Base-by-base conservation (phyloP, 2,329 filamentous ascomycete genomes). In the Pseudocercospora fuligena region DNA sequence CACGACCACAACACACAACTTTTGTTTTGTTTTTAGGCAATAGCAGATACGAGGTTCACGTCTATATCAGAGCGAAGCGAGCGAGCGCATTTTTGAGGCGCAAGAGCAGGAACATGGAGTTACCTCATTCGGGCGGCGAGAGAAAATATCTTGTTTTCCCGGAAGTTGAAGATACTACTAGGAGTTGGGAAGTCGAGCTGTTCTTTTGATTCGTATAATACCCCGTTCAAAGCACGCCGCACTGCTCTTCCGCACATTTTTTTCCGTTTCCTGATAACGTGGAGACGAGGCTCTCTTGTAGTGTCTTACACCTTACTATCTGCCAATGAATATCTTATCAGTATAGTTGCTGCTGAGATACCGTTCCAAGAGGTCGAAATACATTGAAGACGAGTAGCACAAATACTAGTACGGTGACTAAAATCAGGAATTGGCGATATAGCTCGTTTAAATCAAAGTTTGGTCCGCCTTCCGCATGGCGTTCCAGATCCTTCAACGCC, bases 401-500 rank as follows among this genome's bases (percentile, higher is more conserved):
- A 33, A 33, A 12, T 33, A 33, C 31, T 5, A 33, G 31, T n/a
- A n/a, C n/a, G n/a, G n/a, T n/a, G n/a, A n/a, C n/a, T n/a, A n/a
- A n/a, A 33, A 8, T 12, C 9, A 33, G 31, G 5, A 33, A 33
- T 12, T 33, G 31, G 31, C 31, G 1, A 23, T 53, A 29, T 25
- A 51, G n/a, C 21, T 12, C n/a, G 47, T 21, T 12, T 25, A 46
- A 51, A 51, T 51, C 21, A 51, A 51, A 51, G n/a, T 25, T 51
- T 12, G 47, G 19, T 51, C 47, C 47, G 47, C 47, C 47, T 12
- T 51, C 47, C 47, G 21, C 16, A 9, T 21, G 47, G 7, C 47
- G 21, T 19, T 51, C 47, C 47, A 51, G 47, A 51, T 51, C 47
- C 23, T 51, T 21, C 47, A 51, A 51, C n/a, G 47, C 47, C 47